These are phyloP conservation scores for Candida neerlandica DNA, from an alignment of 1,139 yeast species.

Conservation along the genomic window DNA sequence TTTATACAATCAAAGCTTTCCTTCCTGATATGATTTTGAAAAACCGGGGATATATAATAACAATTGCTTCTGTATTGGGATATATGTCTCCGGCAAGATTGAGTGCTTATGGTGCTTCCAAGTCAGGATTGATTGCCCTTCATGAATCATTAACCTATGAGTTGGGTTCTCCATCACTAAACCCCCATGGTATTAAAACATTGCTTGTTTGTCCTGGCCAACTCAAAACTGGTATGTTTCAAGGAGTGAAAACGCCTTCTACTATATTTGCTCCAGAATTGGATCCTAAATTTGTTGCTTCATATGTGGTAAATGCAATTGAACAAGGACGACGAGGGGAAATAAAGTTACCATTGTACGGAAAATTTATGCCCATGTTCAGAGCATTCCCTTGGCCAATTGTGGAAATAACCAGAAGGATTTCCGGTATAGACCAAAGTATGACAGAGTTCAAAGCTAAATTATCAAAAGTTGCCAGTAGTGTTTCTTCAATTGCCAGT, in stretches of 20 bases:
- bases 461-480: constrained; percentile 19
- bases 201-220: constrained; percentile 88
- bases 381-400: constrained; percentile 76
- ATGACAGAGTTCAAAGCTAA: constrained; percentile 41
- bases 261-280: constrained; percentile 77
- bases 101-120: constrained; percentile 86
- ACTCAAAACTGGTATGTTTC: constrained; percentile 70
- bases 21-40: constrained; percentile 69
- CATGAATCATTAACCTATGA: constrained; percentile 83
- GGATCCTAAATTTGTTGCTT: constrained; percentile 67
- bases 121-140: constrained; percentile 79
- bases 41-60: constrained; percentile 74
- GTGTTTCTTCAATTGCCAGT: constrained; percentile 22
- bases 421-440: constrained; percentile 66
- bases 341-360: constrained; percentile 73
- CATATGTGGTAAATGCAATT: constrained; percentile 55
- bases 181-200: constrained; percentile 62
- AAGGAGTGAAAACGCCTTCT: constrained; percentile 71
- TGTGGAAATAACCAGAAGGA: constrained; percentile 51
- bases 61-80: constrained; percentile 82
- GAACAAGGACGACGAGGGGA: constrained; percentile 68
- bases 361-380: constrained; percentile 68
- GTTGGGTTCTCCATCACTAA: constrained; percentile 54
- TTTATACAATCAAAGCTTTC: constrained; percentile 68
- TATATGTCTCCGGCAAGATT: constrained; percentile 81